Evolutionary conservation across 768 basidiomycete species (phyloP), one percentile per base, ranked within the genome.

Genomic region (Phanerodontia chrysosporium): DNA sequence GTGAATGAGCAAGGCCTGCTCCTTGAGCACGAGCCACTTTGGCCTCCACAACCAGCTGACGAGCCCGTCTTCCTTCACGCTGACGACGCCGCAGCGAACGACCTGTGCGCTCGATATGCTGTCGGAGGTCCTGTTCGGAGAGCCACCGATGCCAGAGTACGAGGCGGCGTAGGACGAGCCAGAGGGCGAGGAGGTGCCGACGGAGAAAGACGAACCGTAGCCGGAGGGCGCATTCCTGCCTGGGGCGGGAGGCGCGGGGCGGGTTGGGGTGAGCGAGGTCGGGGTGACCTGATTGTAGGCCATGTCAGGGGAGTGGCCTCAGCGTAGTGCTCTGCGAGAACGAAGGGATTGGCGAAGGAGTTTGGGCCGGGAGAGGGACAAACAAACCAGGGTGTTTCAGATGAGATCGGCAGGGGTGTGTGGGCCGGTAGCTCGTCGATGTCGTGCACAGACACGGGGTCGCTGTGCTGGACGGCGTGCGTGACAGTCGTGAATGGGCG

Each of bases 31-130:
- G 57, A 98, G 75, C 89, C 90, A 98, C 71, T 92, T 90, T 68
- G 89, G 83, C 71, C 89, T 84, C 86, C 95, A 98, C 51, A 97
- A 80, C 81, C 92, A 95, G 62, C 89, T 90, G 2, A 90, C 86
- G 62, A 98, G 86, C 1, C 93, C 91, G 51, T 97, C 95, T 72
- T 99, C 96, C 79, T 98, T 98, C 67, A 96, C 79, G 70, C 82
- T 88, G 46, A 91, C 93, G 45, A 75, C 75, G n/a, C 90, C 96
- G 57, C 75, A 76, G 45, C 92, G 77, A 48, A 94, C 75, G 53
- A 89, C 70, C 49, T 83, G 80, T 1, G 77, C 62, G 60, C 65
- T 69, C 54, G 70, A 63, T 52, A 68, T 57, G 25, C 64, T 56
- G 36, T 76, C 73, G 4, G 76, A 75, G 56, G 71, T 72, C 56